phyloP scores from a whole-genome alignment of 2,329 filamentous ascomycete species.

The Sclerotinia trifoliorum region DNA sequence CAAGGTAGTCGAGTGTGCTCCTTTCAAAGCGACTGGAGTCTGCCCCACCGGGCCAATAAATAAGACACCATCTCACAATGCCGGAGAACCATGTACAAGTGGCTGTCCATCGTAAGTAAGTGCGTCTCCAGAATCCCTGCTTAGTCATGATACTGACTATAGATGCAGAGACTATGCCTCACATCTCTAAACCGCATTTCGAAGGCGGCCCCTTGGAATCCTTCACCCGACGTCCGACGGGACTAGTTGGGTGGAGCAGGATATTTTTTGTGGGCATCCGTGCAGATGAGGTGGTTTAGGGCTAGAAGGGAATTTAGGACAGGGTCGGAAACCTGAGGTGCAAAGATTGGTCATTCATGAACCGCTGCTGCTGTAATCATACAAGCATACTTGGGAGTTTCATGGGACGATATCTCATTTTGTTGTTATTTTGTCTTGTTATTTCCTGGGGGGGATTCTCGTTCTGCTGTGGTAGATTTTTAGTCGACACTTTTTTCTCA shows the following conservation, averaged over 20 bases:
- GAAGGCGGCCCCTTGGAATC: constrained; percentile 8
- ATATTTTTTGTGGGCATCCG: constrained; percentile 15
- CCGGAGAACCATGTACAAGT: constrained; percentile 11
- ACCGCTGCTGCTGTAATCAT: constrained; percentile 22
- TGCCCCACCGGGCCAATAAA: not conserved
- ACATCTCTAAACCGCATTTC: constrained; percentile 16
- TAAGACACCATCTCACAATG: not conserved
- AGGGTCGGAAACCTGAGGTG: not conserved
- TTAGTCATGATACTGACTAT: constrained; percentile 5
- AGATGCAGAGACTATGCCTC: constrained; percentile 2
- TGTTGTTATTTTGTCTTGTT: constrained; percentile 16
- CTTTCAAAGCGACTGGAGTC: constrained; percentile 2
- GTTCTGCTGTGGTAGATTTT: constrained; percentile 24
- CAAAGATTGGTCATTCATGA: constrained; percentile 18
- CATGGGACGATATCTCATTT: constrained; percentile 18
- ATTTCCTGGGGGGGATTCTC: constrained; percentile 1
- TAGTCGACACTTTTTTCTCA: constrained; percentile 19
- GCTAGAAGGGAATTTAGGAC: constrained; percentile 9
- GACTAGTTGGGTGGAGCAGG: constrained; percentile 17
- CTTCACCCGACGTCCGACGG: constrained; percentile 11
- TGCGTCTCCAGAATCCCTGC: constrained; percentile 4
- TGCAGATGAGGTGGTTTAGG: constrained; percentile 14
- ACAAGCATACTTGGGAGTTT: constrained; percentile 25
- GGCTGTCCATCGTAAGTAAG: constrained; percentile 22
- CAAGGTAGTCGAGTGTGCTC: not conserved